These are phyloP conservation scores for Aspergillus diversus DNA, from an alignment of 495 filamentous ascomycete species.

Conservation along the genomic window DNA sequence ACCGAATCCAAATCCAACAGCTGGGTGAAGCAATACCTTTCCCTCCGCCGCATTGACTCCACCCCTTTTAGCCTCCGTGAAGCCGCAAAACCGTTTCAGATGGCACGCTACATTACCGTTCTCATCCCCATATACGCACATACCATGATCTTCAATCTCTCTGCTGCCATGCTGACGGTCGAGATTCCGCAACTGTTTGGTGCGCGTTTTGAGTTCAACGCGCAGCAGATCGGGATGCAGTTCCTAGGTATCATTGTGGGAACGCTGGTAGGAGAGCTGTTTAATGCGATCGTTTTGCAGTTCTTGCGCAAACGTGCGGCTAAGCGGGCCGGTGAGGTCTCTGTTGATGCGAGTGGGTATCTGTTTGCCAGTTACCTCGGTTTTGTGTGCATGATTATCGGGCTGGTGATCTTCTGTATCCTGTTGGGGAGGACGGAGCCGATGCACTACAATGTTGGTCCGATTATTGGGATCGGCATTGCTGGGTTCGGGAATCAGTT, in stretches of 20 bases:
- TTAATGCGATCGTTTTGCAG: slow-evolving; percentile 53
- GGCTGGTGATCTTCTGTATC: slow-evolving; percentile 54
- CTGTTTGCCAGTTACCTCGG: slow-evolving; percentile 57
- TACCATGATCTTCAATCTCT: slow-evolving; percentile 56
- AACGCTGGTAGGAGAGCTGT: slow-evolving; percentile 57
- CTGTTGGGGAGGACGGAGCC: slow-evolving; percentile 38
- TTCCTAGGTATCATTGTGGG: slow-evolving; percentile 57
- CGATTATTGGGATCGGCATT: slow-evolving; percentile 54
- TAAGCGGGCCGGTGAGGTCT: slow-evolving; percentile 30
- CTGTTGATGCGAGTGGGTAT: slow-evolving; percentile 48
- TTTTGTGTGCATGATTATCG: slow-evolving; percentile 49
- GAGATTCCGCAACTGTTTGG: slow-evolving; percentile 56
- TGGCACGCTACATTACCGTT: slow-evolving; percentile 44
- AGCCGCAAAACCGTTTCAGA: slow-evolving; percentile 50
- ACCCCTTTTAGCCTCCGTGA: slow-evolving; percentile 49
- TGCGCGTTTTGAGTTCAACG: slow-evolving; percentile 54
- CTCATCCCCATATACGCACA: slow-evolving; percentile 55
- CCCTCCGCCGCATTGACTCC: slow-evolving; percentile 51
- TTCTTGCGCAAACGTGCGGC: slow-evolving; percentile 40
- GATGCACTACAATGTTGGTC: slow-evolving; percentile 48
- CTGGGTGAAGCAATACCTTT: slow-evolving; percentile 46
- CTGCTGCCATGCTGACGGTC: slow-evolving; percentile 50
- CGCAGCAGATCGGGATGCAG: slow-evolving; percentile 57
- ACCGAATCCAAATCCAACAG: slow-evolving; percentile 21
- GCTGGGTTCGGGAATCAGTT: slow-evolving; percentile 57